Percentiles rank a stretch among this genome's conserved stretches.
phyloP scores from a whole-genome alignment of 2,329 filamentous ascomycete genomes.

The Teratosphaeria nubilosa region DNA sequence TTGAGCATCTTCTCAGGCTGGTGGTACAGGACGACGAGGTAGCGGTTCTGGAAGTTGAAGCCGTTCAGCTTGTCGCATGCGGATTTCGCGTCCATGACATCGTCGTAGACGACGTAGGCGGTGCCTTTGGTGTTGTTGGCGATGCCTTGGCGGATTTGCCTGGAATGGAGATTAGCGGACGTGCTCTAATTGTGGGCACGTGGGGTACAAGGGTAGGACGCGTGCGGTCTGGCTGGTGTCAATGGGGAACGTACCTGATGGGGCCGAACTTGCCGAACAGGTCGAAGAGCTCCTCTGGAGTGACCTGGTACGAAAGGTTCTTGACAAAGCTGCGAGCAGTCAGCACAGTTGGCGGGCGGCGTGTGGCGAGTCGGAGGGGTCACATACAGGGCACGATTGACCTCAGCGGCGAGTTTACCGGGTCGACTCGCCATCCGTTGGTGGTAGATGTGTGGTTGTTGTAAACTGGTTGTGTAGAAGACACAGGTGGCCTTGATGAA shows the following conservation, averaged over 20 bases:
- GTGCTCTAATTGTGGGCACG: neutral
- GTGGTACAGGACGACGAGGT: constrained; percentile 80
- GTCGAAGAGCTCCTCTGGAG: constrained; percentile 93
- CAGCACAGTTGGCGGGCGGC: constrained; percentile 4
- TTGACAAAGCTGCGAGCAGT: constrained; percentile 75
- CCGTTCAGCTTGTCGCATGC: constrained; percentile 99
- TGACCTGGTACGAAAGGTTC: constrained; percentile 70
- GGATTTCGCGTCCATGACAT: constrained; percentile 97
- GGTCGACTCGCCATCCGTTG: neutral
- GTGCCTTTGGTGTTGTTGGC: constrained; percentile 96
- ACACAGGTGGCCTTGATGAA: neutral
- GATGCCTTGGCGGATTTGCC: constrained; percentile 97
- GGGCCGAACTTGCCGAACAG: constrained; percentile 97
- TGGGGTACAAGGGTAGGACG: neutral
- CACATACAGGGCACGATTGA: constrained; percentile 54
- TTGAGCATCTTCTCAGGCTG: constrained; percentile 71
- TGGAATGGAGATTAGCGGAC: constrained; percentile 29
- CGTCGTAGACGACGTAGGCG: constrained; percentile 98
- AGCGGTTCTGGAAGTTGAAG: constrained; percentile 99
- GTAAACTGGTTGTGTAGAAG: constrained; percentile 3
- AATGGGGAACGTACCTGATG: constrained; percentile 59
- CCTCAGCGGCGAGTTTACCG: constrained; percentile 97
- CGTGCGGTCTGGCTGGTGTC: neutral
- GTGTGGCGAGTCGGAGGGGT: neutral
- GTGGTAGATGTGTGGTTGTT: constrained; percentile 1